A percentile compares a stretch with the other conserved stretches of the same genome.
phyloP scores from a whole-genome alignment of 768 basidiomycete species.

The Rhizopogon vulgaris region DNA sequence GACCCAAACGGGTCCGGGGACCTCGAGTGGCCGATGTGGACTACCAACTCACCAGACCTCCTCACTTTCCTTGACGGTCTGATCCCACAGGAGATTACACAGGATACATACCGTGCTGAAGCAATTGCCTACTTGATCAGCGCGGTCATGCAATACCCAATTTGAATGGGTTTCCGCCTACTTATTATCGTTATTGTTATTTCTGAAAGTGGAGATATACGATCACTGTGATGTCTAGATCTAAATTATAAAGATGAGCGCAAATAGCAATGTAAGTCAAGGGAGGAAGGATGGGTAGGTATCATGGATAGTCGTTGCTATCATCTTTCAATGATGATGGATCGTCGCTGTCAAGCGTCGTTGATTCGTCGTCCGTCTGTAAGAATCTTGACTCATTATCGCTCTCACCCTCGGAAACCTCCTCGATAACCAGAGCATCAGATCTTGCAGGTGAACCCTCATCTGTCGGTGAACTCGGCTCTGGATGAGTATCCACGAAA shows the following conservation, averaged over 20 bases:
- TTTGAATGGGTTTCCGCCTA: not conserved
- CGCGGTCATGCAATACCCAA: conserved; percentile 1
- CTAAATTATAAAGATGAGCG: not conserved
- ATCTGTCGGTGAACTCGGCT: not conserved
- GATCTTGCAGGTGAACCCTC: not conserved
- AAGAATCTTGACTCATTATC: not conserved
- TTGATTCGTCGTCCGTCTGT: not conserved
- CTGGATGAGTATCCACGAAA: not conserved
- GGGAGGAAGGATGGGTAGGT: not conserved
- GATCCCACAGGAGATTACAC: conserved; percentile 27
- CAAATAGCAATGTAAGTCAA: not conserved
- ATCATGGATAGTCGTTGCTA: not conserved
- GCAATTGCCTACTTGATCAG: conserved; percentile 30
- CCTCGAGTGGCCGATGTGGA: conserved; percentile 41
- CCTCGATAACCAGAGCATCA: not conserved
- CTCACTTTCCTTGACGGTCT: conserved; percentile 35
- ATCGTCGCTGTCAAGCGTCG: conserved; percentile 2
- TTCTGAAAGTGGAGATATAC: not conserved
- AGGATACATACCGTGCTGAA: conserved; percentile 38
- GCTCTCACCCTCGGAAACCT: not conserved
- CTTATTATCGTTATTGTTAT: not conserved
- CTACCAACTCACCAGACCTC: conserved; percentile 25
- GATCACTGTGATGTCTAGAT: not conserved
- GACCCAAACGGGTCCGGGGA: conserved; percentile 36
- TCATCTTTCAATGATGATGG: not conserved